Evolutionary conservation across 2,329 filamentous ascomycete species (phyloP), one percentile per base, ranked within the genome.

Genomic region (Neofusicoccum kwambonambiense): DNA sequence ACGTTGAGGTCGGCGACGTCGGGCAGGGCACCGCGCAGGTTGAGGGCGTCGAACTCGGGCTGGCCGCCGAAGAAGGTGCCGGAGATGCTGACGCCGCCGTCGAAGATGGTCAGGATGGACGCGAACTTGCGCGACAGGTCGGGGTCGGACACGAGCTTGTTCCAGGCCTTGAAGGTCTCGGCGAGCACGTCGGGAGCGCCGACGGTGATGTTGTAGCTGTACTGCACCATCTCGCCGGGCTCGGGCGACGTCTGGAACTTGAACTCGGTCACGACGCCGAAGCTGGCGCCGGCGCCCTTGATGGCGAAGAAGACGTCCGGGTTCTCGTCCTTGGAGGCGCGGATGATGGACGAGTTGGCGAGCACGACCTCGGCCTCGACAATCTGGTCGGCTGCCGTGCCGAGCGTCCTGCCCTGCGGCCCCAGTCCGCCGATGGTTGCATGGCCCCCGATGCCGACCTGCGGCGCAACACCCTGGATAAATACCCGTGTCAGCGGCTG

Each of bases 301-400:
- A 80, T 66, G 1, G 77, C 80, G 67, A 77, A 81, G 65, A 81
- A 78, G 34, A 82, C 70, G 45, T 81, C 78, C 0, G 72, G 9
- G 61, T 81, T 74, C 37, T 77, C 64, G 0, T 67, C 69, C 12
- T 72, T 66, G 1, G 75, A 78, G 13, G 76, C 79, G n/a, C 72
- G 74, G 19, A 80, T 69, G 13, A 81, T 67, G 8, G 74, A 71
- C 1, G 77, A 78, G 52, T 76, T 75, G 9, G 78, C 78, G 11
- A 79, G 74, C 0, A 81, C 78, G 6, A 79, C 72, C 44, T 76
- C 67, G 3, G 74, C 72, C 65, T 75, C 74, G 60, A 74, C 66
- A 11, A 78, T 69, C 35, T 77, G 74, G 45, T 78, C 76, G 1
- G 77, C 67, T 1, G 74, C 65, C 3, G 70, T 66, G 5, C 75